A percentile compares a stretch with the other conserved stretches of the same genome.
Evolutionary conservation across 257 asterid species (phyloP).

Genomic region (Verbena officinalis): DNA sequence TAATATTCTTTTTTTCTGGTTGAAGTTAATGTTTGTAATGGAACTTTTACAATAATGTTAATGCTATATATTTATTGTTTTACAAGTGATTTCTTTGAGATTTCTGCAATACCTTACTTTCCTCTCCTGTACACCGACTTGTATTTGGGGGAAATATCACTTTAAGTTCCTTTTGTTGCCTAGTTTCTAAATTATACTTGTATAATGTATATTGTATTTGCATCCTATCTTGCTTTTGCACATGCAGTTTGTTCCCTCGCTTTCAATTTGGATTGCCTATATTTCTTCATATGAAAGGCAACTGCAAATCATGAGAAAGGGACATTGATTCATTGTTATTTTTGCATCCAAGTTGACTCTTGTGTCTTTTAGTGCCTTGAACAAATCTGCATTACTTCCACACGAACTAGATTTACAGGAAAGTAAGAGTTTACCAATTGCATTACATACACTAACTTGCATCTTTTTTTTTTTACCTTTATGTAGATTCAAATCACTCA

Average conservation of each 20-base stretch:
- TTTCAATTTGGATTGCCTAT: background rate
- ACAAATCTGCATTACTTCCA: background rate
- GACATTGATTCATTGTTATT: background rate
- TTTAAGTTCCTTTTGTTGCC: background rate
- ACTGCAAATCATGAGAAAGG: background rate
- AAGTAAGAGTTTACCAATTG: background rate
- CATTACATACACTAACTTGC: background rate
- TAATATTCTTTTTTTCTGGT: too few relatives aligned
- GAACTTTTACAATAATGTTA: too few relatives aligned
- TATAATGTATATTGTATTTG: background rate
- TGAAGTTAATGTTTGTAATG: too few relatives aligned
- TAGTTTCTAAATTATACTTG: constrained; percentile 3
- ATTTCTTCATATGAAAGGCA: background rate
- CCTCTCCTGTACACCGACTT: background rate
- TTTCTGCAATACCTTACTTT: background rate
- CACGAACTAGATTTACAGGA: background rate
- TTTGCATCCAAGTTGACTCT: too few relatives aligned
- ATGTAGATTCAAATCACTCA: constrained; percentile 13
- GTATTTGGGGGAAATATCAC: background rate
- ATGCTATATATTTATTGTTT: background rate
- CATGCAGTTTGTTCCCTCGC: background rate
- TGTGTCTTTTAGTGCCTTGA: background rate
- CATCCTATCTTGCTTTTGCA: background rate
- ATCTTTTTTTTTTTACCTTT: background rate
- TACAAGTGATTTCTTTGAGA: background rate